Base-by-base conservation (phyloP, 306 rosid genomes). In the Hylodesmum podocarpum region DNA sequence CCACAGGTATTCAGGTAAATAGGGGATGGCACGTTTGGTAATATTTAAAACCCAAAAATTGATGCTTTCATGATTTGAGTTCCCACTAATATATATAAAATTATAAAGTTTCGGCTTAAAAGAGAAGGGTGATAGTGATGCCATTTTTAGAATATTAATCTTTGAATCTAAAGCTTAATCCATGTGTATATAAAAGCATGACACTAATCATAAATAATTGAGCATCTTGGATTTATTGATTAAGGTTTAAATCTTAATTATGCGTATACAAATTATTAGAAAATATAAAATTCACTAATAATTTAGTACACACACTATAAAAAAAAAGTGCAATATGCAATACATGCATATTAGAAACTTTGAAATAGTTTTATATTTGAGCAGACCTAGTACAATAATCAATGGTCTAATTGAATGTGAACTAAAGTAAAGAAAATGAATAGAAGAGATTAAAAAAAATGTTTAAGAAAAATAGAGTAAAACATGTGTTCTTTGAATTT, bases 51-150 rank as follows among this genome's bases (percentile, higher is more conserved):
- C 25, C 55, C 16, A 80, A 73, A 66, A 44, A n/a, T 9, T 39
- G 4, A 76, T 81, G 77, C 78, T 81, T 64, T 75, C 39, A 61
- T 49, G 43, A 75, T 59, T 73, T 59, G 72, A 33, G 43, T 75
- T 75, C 80, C 80, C 43, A 14, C 72, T 61, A 21, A 6, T 19
- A 70, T 67, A 44, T 79, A 79, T 47, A 24, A 58, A 79, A 79
- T 70, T 61, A 16, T 33, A 70, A 70, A 34, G 72, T 49, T 79
- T 79, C 6, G 72, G 66, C 82, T 63, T 29, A 31, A 58, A 78
- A 77, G 51, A 57, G 37, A 78, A 70, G 65, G 8, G 25, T 15
- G 55, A 61, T 11, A 24, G 49, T 21, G 71, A 66, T 22, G 5
- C 3, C 8, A 33, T 7, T 59, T 33, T 70, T 55, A 69, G 41